These are phyloP conservation scores for Mycena sp. DNA, from an alignment of 1,284 basidiomycete genomes.

Conservation along the genomic window DNA sequence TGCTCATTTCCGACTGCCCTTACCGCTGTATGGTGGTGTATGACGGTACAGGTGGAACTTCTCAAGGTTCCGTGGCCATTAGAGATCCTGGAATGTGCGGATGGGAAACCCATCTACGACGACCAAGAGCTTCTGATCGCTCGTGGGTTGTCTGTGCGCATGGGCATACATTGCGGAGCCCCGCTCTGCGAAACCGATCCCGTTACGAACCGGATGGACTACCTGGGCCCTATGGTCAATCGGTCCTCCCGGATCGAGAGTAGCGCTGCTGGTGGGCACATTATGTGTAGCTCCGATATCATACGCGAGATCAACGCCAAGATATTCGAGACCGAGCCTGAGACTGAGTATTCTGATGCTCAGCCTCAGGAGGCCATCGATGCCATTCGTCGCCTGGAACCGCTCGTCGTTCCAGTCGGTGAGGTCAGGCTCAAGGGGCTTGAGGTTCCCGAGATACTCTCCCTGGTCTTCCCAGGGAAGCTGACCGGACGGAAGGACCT, in stretches of 20 bases:
- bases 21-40: conserved; percentile 91
- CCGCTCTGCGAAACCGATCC: conserved; percentile 95
- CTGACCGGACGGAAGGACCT: conserved; percentile 80
- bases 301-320: conserved; percentile 82
- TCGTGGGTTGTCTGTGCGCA: conserved; percentile 92
- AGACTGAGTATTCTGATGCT: conserved; percentile 59
- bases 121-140: conserved; percentile 77
- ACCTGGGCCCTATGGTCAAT: conserved; percentile 95
- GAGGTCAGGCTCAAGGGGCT: conserved; percentile 95
- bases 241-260: conserved; percentile 89
- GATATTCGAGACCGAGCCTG: conserved; percentile 63
- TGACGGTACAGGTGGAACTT: conserved; percentile 89
- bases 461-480: conserved; percentile 85
- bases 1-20: conserved; percentile 95
- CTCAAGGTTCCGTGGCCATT: conserved; percentile 91
- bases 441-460: conserved; percentile 89
- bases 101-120: conserved; percentile 88
- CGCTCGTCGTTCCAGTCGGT: conserved; percentile 82
- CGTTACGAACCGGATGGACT: conserved; percentile 97
- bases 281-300: conserved; percentile 92
- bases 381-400: conserved; percentile 79
- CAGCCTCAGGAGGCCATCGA: conserved; percentile 70
- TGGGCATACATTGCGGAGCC: conserved; percentile 95
- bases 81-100: conserved; percentile 93
- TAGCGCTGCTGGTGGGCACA: conserved; percentile 92